These are phyloP conservation scores for Exophiala sideris DNA, from an alignment of 2,329 filamentous ascomycete genomes.

Conservation along the genomic window DNA sequence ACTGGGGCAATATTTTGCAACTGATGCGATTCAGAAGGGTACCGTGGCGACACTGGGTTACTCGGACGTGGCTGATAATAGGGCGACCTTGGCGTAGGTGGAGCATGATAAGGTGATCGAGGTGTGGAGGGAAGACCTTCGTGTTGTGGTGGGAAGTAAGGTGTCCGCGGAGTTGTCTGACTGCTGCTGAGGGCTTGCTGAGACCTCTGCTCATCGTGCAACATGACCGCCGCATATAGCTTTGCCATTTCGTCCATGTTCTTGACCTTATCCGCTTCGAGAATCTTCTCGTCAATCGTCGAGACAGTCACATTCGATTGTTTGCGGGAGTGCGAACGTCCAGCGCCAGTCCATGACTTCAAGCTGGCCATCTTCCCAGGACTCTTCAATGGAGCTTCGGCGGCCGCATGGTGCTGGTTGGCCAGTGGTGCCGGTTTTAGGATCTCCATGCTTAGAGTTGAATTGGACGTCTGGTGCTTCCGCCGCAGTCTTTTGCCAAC, in stretches of 20 bases:
- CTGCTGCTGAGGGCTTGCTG: constrained; percentile 19
- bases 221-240: constrained; percentile 88
- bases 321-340: constrained; percentile 35
- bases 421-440: constrained; percentile 41
- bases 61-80: constrained; percentile 8
- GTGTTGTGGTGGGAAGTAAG: constrained; percentile 19
- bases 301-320: constrained; percentile 56
- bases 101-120: constrained; percentile 21
- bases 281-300: constrained; percentile 72
- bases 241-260: constrained; percentile 81
- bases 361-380: constrained; percentile 37
- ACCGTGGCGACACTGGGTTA: constrained; percentile 15
- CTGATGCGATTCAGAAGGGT: constrained; percentile 33
- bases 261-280: constrained; percentile 70
- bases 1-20: constrained; percentile 23
- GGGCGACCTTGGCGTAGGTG: constrained; percentile 15
- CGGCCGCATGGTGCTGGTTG: constrained; percentile 14
- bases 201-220: constrained; percentile 64
- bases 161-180: constrained; percentile 22
- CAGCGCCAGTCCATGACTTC: constrained; percentile 39
- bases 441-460: constrained; percentile 55
- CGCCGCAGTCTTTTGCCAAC: constrained; percentile 57
- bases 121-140: constrained; percentile 30
- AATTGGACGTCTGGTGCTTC: constrained; percentile 51
- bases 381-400: constrained; percentile 30